Evolutionary conservation across 805 yeast species (phyloP).

Genomic region (Nakazawaea wyomingensis): DNA sequence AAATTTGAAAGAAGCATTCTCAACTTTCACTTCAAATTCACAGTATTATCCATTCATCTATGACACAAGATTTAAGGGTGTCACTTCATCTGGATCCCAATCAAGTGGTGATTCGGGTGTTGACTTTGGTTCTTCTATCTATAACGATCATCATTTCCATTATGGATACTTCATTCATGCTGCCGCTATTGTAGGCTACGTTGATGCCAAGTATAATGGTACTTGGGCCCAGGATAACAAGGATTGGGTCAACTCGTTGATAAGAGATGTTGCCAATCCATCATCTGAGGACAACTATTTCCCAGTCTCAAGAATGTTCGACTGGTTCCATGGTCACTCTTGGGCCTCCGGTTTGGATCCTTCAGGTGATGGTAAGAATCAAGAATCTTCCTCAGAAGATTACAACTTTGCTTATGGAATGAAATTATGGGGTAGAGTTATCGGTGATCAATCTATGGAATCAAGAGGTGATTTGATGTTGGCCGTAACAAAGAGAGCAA

Average conservation of each 20-base stretch:
- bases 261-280: conserved; percentile 69
- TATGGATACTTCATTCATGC: conserved; percentile 56
- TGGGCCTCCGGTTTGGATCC: conserved; percentile 72
- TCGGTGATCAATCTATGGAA: conserved; percentile 48
- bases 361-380: conserved; percentile 72
- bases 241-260: conserved; percentile 50
- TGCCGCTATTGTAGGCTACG: conserved; percentile 54
- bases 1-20: conserved; percentile 42
- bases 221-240: conserved; percentile 46
- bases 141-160: conserved; percentile 57
- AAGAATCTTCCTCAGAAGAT: conserved; percentile 72
- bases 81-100: conserved; percentile 47
- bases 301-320: conserved; percentile 65
- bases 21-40: conserved; percentile 31
- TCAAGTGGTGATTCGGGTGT: conserved; percentile 35
- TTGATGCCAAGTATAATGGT: conserved; percentile 45
- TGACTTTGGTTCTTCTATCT: conserved; percentile 47
- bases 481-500: conserved; percentile 49
- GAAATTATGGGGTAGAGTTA: conserved; percentile 58
- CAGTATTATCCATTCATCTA: conserved; percentile 47
- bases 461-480: conserved; percentile 54
- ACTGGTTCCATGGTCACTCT: conserved; percentile 75
- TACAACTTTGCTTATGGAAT: conserved; percentile 66
- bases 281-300: conserved; percentile 46
- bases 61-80: conserved; percentile 51